These are phyloP conservation scores for Asterionellopsis glacialis DNA, from an alignment of 108 stramenopile species.

Conservation along the genomic window DNA sequence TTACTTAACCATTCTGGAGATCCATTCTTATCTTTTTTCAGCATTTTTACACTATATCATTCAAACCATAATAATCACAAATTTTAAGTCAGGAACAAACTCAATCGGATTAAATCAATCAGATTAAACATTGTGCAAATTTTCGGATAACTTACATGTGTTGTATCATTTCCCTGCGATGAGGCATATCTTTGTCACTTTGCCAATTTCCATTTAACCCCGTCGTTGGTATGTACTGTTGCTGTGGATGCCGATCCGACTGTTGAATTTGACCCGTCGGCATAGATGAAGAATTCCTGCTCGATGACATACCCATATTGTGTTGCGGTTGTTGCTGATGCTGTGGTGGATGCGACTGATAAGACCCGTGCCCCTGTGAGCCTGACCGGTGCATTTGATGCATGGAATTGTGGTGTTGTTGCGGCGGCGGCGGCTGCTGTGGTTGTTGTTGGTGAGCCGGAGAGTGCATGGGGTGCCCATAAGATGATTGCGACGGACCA, in stretches of 20 bases:
- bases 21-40: conserved; percentile 89
- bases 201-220: conserved; percentile 83
- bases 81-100: conserved; percentile 1
- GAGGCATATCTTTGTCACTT: conserved; percentile 77
- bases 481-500: conserved; percentile 7
- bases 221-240: conserved; percentile 20
- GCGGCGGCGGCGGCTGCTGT: conserved; percentile 1
- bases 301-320: conserved; percentile 19
- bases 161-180: conserved; percentile 89
- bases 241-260: conserved; percentile 18
- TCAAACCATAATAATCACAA: not conserved
- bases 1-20: conserved; percentile 86
- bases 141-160: conserved; percentile 92
- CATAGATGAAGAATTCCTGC: conserved; percentile 9
- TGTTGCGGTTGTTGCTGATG: conserved; percentile 17
- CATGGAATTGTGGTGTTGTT: conserved; percentile 11
- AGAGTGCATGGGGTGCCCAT: conserved; percentile 37
- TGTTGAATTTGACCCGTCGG: conserved; percentile 17
- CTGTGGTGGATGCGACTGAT: conserved; percentile 5
- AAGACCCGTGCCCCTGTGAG: not conserved
- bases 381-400: conserved; percentile 6
- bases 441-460: conserved; percentile 23
- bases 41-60: conserved; percentile 73
- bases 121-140: too few species aligned
- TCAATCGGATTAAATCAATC: too few species aligned